Conservation (phyloP, 257 asterid species). For the Solanum bulbocastanum region DNA sequence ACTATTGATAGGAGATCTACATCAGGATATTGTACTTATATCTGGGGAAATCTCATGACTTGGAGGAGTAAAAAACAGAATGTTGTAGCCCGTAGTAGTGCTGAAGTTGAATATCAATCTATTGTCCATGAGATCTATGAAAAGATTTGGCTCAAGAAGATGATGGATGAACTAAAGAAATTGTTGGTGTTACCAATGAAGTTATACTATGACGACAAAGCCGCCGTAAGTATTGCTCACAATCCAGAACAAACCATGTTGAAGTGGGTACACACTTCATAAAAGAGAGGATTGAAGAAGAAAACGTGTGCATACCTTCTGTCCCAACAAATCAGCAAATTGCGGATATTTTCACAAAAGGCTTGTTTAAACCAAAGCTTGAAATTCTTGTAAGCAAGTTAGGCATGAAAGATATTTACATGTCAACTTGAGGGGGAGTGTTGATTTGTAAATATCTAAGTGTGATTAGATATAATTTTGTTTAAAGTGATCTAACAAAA, state of each 20-base stretch:
- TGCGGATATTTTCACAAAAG: background rate
- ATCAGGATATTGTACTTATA: background rate
- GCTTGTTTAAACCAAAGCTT: background rate
- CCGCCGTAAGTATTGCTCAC: background rate
- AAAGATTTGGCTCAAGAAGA: background rate
- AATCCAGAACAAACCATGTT: background rate
- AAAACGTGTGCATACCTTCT: background rate
- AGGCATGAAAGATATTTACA: background rate
- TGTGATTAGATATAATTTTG: background rate
- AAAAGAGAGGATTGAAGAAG: background rate
- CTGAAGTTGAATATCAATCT: background rate
- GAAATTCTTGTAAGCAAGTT: background rate
- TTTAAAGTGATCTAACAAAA: background rate
- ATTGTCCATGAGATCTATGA: background rate
- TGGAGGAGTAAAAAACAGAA: background rate
- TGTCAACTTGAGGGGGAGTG: background rate
- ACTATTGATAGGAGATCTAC: background rate
- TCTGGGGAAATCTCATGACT: background rate
- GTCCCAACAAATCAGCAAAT: background rate
- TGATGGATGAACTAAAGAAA: background rate
- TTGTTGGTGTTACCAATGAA: background rate
- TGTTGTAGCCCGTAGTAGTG: background rate
- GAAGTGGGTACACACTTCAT: background rate
- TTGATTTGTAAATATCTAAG: background rate
- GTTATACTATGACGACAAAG: background rate